These are phyloP conservation scores for Botrytis deweyae DNA, from an alignment of 2,329 filamentous ascomycete species.

Conservation along the genomic window DNA sequence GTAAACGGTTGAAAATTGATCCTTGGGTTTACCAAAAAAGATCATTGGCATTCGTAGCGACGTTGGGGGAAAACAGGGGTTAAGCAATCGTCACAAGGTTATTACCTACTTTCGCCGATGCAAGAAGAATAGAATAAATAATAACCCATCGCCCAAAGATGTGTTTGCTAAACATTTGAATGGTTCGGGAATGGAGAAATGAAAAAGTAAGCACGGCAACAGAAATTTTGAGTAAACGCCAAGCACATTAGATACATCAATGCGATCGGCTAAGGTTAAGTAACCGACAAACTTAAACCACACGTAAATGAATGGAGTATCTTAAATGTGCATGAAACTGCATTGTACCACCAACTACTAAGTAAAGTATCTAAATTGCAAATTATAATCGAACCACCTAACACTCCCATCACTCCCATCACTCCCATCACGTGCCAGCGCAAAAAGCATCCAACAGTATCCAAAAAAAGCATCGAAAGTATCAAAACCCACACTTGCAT, in stretches of 20 bases:
- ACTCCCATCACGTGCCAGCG: neutral
- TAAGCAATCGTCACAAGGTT: neutral
- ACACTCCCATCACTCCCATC: neutral
- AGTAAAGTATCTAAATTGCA: neutral
- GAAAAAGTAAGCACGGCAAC: too few species aligned
- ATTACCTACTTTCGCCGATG: neutral
- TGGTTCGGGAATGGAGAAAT: too few species aligned
- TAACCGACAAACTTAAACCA: neutral
- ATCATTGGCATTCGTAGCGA: neutral
- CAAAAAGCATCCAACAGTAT: neutral
- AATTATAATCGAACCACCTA: neutral
- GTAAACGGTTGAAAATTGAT: accelerated
- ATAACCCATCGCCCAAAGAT: neutral
- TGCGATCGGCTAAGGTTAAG: neutral
- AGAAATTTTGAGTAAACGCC: neutral
- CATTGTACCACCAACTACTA: neutral
- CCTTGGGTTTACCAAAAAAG: neutral
- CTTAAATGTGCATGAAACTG: neutral
- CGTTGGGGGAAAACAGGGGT: neutral
- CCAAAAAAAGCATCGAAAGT: neutral
- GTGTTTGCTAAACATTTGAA: accelerated
- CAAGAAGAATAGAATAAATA: neutral
- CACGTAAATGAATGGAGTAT: neutral
- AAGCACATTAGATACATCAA: neutral
- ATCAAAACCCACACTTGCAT: neutral